Conservation (phyloP, 805 yeast genomes). For the Cyberlindnera samutprakarnensis region DNA sequence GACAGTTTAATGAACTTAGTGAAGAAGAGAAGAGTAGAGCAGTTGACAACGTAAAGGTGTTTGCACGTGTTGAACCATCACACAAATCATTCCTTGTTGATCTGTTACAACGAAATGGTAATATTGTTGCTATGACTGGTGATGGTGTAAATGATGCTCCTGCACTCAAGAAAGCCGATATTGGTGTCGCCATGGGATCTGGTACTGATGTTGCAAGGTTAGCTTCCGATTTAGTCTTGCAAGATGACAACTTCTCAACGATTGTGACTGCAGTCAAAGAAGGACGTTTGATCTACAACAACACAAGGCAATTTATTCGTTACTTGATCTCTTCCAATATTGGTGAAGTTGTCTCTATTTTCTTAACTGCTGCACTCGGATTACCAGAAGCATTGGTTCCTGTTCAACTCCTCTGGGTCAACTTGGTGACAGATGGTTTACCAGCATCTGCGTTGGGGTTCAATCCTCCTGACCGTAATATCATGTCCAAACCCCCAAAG, state of each 20-base stretch:
- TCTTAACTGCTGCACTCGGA: constrained; percentile 46
- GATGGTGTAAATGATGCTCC: constrained; percentile 65
- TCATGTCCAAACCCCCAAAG: constrained; percentile 32
- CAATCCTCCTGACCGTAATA: constrained; percentile 32
- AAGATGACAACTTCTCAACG: constrained; percentile 49
- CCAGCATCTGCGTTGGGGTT: constrained; percentile 55
- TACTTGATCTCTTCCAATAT: constrained; percentile 45
- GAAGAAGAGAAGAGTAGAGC: constrained; percentile 33
- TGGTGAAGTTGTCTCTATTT: constrained; percentile 50
- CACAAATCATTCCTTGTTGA: constrained; percentile 48
- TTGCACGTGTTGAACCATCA: constrained; percentile 51
- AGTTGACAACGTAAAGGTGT: constrained; percentile 36
- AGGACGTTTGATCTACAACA: constrained; percentile 40
- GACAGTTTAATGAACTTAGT: constrained; percentile 27
- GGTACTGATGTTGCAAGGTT: constrained; percentile 57
- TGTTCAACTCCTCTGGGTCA: constrained; percentile 50
- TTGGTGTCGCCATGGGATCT: constrained; percentile 58
- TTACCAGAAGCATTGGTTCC: constrained; percentile 48
- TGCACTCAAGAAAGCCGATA: constrained; percentile 53
- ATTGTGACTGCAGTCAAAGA: constrained; percentile 50
- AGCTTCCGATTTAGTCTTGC: constrained; percentile 50
- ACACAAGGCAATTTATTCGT: constrained; percentile 34
- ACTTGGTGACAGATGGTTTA: constrained; percentile 49
- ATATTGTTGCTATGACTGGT: constrained; percentile 57
- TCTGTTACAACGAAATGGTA: constrained; percentile 35